Conservation (phyloP, 768 basidiomycete species). For the Tubosaeta sp. region DNA sequence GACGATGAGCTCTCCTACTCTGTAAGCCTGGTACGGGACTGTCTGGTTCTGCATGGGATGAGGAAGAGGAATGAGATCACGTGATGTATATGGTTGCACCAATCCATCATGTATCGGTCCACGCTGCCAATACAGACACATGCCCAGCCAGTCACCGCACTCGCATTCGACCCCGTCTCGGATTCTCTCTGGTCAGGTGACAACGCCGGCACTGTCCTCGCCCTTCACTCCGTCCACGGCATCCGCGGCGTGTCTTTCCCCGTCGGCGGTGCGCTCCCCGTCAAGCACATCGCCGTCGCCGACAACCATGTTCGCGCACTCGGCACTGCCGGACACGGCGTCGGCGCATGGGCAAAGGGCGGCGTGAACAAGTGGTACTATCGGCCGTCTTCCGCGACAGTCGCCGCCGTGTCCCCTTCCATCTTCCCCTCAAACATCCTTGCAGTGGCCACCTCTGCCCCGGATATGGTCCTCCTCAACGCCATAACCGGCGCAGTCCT, state of each 20-base stretch:
- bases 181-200: slow-evolving; percentile 88
- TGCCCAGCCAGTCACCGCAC: slow-evolving; percentile 58
- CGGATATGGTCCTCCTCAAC: slow-evolving; percentile 69
- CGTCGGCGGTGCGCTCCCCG: slow-evolving; percentile 62
- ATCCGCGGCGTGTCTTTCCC: slow-evolving; percentile 70
- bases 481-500: slow-evolving; percentile 64
- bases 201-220: slow-evolving; percentile 63
- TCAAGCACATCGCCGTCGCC: slow-evolving; percentile 71
- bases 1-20: slow-evolving; percentile 18
- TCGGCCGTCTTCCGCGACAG: slow-evolving; percentile 36
- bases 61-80: slow-evolving; percentile 6
- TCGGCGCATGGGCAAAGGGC: slow-evolving; percentile 82
- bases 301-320: slow-evolving; percentile 75
- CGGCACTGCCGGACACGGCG: slow-evolving; percentile 53
- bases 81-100: slow-evolving; percentile 3
- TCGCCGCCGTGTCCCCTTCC: slow-evolving; percentile 44
- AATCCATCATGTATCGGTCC: slow-evolving; percentile 18
- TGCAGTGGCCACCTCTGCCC: slow-evolving; percentile 53
- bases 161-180: slow-evolving; percentile 88
- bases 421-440: slow-evolving; percentile 49
- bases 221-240: slow-evolving; percentile 61
- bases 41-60: slow-evolving; percentile 14
- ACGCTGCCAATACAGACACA: slow-evolving; percentile 12
- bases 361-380: slow-evolving; percentile 82
- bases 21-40: slow-evolving; percentile 52